phyloP scores from a whole-genome alignment of 1,139 yeast genomes.

The Geotrichum citri-aurantii region DNA sequence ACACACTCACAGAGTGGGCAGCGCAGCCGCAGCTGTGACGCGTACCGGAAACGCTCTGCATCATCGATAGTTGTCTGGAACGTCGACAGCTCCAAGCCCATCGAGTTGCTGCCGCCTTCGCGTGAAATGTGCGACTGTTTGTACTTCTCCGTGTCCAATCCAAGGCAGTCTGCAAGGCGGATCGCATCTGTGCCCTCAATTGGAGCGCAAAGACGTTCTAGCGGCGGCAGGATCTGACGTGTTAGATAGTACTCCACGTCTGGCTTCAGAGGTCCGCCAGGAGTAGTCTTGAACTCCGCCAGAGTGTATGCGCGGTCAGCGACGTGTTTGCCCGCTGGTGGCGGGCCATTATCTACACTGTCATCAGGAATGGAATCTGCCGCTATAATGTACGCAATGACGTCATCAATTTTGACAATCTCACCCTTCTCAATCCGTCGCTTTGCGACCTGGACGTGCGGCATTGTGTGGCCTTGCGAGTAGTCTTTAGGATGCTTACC shows the following conservation, averaged over 20 bases:
- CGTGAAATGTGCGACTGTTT: slow-evolving; percentile 32
- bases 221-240: slow-evolving; percentile 86
- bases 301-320: slow-evolving; percentile 80
- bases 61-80: slow-evolving; percentile 80
- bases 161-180: slow-evolving; percentile 69
- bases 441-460: slow-evolving; percentile 89
- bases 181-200: slow-evolving; percentile 83
- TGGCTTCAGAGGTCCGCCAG: slow-evolving; percentile 49
- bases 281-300: slow-evolving; percentile 56
- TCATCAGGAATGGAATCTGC: slow-evolving; percentile 20
- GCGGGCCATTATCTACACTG: slow-evolving; percentile 3
- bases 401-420: slow-evolving; percentile 81
- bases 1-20: slow-evolving; percentile 58
- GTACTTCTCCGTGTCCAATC: slow-evolving; percentile 67
- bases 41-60: slow-evolving; percentile 69
- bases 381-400: slow-evolving; percentile 74
- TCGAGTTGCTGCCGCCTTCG: slow-evolving; percentile 37
- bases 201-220: slow-evolving; percentile 78
- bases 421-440: slow-evolving; percentile 75
- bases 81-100: slow-evolving; percentile 53
- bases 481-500: slow-evolving; percentile 41
- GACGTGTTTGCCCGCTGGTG: slow-evolving; percentile 33
- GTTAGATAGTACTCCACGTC: slow-evolving; percentile 79
- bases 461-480: slow-evolving; percentile 64
- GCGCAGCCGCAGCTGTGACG: slow-evolving; percentile 48